Evolutionary conservation across 257 asterid genomes (phyloP).

Genomic region (Eucommia ulmoides): DNA sequence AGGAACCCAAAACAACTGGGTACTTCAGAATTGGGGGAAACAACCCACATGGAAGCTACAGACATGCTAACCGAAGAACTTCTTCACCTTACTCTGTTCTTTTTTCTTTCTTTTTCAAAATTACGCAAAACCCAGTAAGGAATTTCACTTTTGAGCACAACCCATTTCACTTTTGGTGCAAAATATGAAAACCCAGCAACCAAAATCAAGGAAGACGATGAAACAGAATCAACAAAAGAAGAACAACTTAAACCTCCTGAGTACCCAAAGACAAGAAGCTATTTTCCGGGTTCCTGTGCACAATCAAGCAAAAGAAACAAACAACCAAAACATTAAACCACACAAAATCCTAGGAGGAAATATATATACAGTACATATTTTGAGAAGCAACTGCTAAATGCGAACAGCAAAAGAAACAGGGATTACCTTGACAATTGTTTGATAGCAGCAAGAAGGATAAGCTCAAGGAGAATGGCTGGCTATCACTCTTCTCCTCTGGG

Average conservation of each 20-base stretch:
- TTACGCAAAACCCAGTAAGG: background rate
- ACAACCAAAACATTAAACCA: background rate
- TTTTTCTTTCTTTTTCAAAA: background rate
- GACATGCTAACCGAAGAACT: background rate
- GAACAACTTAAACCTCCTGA: background rate
- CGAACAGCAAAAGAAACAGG: too few species aligned
- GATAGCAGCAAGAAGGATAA: background rate
- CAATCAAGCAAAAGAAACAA: background rate
- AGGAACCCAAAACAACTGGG: background rate
- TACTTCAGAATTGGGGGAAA: background rate
- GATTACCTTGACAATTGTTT: background rate
- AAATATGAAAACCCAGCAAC: background rate
- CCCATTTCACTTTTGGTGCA: background rate
- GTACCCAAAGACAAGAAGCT: background rate
- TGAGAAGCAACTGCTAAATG: too few species aligned
- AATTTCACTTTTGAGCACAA: too few species aligned
- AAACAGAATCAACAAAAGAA: background rate
- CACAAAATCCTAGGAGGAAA: background rate
- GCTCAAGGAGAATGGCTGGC: background rate
- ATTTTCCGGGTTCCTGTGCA: background rate
- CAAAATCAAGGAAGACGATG: background rate
- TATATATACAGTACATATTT: too few species aligned
- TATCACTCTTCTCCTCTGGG: background rate
- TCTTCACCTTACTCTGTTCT: background rate
- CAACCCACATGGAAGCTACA: background rate